Evolutionary conservation across 2,329 filamentous ascomycete species (phyloP).

Genomic region (Incumbomyces lentus): DNA sequence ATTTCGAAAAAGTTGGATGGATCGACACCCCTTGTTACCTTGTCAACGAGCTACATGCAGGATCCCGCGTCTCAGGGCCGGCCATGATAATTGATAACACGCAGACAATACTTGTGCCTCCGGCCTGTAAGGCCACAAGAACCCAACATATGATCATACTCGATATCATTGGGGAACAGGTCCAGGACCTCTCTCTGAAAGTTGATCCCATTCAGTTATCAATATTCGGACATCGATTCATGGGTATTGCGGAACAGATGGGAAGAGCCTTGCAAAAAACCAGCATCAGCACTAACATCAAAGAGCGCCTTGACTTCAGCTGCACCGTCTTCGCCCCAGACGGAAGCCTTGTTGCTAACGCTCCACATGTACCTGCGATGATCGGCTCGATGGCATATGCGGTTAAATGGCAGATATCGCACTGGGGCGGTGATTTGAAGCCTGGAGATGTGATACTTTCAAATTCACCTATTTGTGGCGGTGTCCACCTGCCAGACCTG

Average conservation of each 20-base stretch:
- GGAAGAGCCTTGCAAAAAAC: constrained; percentile 69
- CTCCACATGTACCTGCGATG: constrained; percentile 72
- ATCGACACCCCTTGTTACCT: constrained; percentile 29
- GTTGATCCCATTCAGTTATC: constrained; percentile 68
- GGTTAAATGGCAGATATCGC: constrained; percentile 64
- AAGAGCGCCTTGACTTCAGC: constrained; percentile 70
- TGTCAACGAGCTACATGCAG: constrained; percentile 26
- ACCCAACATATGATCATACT: constrained; percentile 31
- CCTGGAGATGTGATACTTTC: constrained; percentile 68
- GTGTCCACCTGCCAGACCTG: constrained; percentile 69
- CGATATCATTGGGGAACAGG: constrained; percentile 52
- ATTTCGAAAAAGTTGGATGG: constrained; percentile 26
- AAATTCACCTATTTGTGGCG: constrained; percentile 72
- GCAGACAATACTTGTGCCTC: constrained; percentile 36
- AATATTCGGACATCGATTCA: constrained; percentile 73
- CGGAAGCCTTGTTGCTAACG: constrained; percentile 57
- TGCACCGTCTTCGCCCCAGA: constrained; percentile 70
- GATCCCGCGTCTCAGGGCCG: constrained; percentile 24
- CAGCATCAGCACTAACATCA: constrained; percentile 68
- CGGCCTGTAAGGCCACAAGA: constrained; percentile 28
- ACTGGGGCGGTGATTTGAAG: constrained; percentile 63
- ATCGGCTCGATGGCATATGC: constrained; percentile 80
- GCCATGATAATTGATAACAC: constrained; percentile 31
- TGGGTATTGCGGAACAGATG: constrained; percentile 82
- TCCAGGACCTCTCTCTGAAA: constrained; percentile 21